These are phyloP conservation scores for Barbarea vulgaris DNA, from an alignment of 345 rosid genomes.

Conservation along the genomic window DNA sequence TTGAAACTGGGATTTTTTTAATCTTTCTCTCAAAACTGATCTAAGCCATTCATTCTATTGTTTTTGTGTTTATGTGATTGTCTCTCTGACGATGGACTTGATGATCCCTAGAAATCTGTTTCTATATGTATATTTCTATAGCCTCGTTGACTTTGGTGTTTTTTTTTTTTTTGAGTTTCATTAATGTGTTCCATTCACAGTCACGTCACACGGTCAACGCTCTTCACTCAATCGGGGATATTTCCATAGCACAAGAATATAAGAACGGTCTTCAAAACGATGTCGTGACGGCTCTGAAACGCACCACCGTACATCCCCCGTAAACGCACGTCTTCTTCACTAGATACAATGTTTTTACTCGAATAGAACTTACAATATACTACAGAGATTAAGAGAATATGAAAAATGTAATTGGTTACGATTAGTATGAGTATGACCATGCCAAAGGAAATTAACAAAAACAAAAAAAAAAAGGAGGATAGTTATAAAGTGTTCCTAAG, in stretches of 20 bases:
- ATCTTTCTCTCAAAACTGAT: conserved; percentile 5
- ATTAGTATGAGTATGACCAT: neutral
- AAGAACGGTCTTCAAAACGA: conserved; percentile 22
- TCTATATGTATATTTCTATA: neutral
- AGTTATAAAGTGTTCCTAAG: neutral
- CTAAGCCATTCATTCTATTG: conserved; percentile 5
- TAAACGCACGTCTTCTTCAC: conserved; percentile 35
- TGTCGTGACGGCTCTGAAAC: conserved; percentile 42
- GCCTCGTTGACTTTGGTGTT: conserved; percentile 15
- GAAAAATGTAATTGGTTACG: neutral
- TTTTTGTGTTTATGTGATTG: conserved; percentile 9
- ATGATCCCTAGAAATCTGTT: conserved; percentile 29
- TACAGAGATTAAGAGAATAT: neutral
- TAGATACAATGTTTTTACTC: conserved; percentile 14
- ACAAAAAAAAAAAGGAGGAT: neutral
- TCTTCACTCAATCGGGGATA: neutral
- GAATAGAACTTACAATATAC: conserved; percentile 11
- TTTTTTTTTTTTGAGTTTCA: neutral
- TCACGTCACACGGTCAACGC: conserved; percentile 39
- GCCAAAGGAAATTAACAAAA: neutral
- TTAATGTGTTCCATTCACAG: conserved; percentile 9
- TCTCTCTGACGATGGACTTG: conserved; percentile 1
- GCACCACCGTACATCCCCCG: conserved; percentile 33
- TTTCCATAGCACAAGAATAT: conserved; percentile 16
- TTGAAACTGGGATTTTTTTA: conserved; percentile 4